These are phyloP conservation scores for Pseudopyricularia javanii DNA, from an alignment of 2,329 filamentous ascomycete genomes.

Conservation along the genomic window DNA sequence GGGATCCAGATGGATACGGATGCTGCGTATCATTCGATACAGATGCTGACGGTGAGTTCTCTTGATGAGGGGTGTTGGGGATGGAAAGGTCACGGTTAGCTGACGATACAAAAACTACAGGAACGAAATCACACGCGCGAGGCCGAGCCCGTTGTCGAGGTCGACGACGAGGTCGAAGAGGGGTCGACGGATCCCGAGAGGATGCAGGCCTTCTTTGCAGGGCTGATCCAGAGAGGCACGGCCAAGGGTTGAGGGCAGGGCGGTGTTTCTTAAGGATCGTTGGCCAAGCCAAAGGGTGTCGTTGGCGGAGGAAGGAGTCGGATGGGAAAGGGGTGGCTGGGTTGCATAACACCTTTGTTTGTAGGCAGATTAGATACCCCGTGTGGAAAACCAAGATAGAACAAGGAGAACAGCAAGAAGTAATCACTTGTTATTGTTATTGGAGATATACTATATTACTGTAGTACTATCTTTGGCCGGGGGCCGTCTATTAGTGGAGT, in stretches of 20 bases:
- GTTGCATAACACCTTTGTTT: not conserved
- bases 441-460: too few relatives aligned
- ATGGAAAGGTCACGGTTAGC: not conserved
- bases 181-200: conserved; percentile 39
- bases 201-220: conserved; percentile 46
- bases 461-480: too few relatives aligned
- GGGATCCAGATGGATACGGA: conserved; percentile 94
- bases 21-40: conserved; percentile 56
- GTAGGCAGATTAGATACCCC: not conserved
- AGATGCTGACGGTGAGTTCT: conserved; percentile 61
- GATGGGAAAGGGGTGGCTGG: not conserved
- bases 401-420: not conserved
- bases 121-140: conserved; percentile 42
- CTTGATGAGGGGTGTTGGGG: not conserved
- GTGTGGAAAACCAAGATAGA: not conserved
- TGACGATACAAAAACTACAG: conserved; percentile 16
- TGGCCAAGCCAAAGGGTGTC: not conserved
- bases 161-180: conserved; percentile 20
- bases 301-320: not conserved
- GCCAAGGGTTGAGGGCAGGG: not conserved
- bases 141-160: conserved; percentile 27
- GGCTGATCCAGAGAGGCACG: conserved; percentile 42
- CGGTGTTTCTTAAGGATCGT: not conserved
- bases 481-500: too few relatives aligned
- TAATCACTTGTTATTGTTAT: too few relatives aligned